A percentile compares a stretch with the other conserved stretches of the same genome.
Evolutionary conservation across 148 eudicot genomes (phyloP).

Genomic region (Euryodendron excelsum): DNA sequence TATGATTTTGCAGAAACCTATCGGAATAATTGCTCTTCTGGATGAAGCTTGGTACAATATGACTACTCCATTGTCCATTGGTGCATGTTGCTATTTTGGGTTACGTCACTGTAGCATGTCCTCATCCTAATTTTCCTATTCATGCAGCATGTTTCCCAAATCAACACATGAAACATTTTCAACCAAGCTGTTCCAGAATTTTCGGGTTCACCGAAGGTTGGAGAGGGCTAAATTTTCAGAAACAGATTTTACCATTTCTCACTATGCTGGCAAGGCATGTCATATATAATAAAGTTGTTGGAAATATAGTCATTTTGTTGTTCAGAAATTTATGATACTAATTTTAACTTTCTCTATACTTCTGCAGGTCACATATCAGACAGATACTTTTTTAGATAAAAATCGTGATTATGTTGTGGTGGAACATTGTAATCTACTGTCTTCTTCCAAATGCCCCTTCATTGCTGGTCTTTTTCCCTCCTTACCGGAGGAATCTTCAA

Average conservation of each 20-base stretch:
- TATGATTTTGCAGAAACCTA: conserved; percentile 78
- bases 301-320: neutral
- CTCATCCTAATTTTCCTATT: conserved; percentile 15
- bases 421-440: conserved; percentile 78
- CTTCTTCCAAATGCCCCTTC: conserved; percentile 75
- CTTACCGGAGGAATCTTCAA: conserved; percentile 72
- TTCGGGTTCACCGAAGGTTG: conserved; percentile 70
- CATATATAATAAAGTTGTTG: neutral
- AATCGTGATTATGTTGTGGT: conserved; percentile 97
- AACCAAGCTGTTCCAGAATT: conserved; percentile 86
- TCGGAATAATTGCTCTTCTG: conserved; percentile 86
- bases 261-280: conserved; percentile 96
- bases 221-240: conserved; percentile 91
- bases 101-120: conserved; percentile 1
- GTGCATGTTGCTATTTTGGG: conserved; percentile 18
- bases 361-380: conserved; percentile 86
- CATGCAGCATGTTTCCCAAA: conserved; percentile 95
- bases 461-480: conserved; percentile 74
- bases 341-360: neutral
- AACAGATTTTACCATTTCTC: conserved; percentile 85
- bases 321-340: neutral
- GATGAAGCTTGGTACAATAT: conserved; percentile 92
- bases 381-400: conserved; percentile 78
- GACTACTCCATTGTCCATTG: conserved; percentile 17
- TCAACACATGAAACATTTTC: conserved; percentile 94